Conservation (phyloP, 164 flowering plant species). For the Euptelea pleiosperma region DNA sequence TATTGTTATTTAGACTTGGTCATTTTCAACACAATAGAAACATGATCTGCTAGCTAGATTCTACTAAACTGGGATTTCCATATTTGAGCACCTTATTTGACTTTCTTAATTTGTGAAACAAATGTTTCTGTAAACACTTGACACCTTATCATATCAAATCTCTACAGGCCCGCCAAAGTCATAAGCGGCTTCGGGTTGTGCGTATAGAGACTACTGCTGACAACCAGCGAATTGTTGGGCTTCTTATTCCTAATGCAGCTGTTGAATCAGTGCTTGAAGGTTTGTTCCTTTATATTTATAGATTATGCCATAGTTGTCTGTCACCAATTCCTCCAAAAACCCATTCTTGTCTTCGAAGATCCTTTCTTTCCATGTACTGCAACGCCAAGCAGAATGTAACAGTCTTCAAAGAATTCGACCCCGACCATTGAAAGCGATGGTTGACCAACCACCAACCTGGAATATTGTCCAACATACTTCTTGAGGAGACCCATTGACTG, state of each 20-base stretch:
- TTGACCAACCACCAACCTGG: no score
- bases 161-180: slow-evolving; percentile 78
- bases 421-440: no score
- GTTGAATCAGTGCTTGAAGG: slow-evolving; percentile 89
- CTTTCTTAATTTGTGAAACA: neutral
- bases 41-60: no score
- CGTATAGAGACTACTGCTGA: slow-evolving; percentile 80
- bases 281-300: slow-evolving; percentile 31
- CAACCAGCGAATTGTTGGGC: slow-evolving; percentile 78
- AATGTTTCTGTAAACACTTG: neutral
- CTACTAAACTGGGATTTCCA: neutral
- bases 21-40: no score
- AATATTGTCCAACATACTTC: no score
- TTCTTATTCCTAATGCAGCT: slow-evolving; percentile 81
- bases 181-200: slow-evolving; percentile 76
- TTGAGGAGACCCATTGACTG: no score
- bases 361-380: no score
- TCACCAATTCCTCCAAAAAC: neutral
- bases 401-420: no score
- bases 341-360: no score
- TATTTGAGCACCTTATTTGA: neutral
- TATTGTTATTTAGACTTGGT: no score
- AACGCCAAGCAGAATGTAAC: no score
- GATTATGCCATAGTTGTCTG: slow-evolving; percentile 12
- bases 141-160: slow-evolving; percentile 1